phyloP scores from a whole-genome alignment of 148 eudicot species.

The Agrostemma githago region DNA sequence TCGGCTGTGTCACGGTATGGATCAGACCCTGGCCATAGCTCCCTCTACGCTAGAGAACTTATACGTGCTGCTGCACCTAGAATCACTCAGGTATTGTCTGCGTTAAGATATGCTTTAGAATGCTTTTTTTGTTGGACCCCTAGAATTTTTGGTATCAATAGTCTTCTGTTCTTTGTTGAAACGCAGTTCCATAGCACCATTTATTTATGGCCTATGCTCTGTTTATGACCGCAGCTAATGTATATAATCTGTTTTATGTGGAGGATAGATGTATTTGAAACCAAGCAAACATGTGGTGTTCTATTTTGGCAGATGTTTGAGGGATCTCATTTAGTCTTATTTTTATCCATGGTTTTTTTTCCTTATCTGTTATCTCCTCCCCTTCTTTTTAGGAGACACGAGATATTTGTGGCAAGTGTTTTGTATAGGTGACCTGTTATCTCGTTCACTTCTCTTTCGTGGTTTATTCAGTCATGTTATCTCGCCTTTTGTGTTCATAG shows the following conservation, averaged over 20 bases:
- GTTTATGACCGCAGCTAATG: background rate
- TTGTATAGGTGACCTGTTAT: background rate
- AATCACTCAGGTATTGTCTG: conserved; percentile 61
- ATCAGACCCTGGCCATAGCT: conserved; percentile 46
- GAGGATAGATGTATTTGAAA: background rate
- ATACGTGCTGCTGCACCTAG: conserved; percentile 54
- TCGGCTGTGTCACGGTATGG: conserved; percentile 52
- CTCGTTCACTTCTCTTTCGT: too few relatives aligned
- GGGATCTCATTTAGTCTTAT: background rate
- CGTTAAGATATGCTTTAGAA: background rate
- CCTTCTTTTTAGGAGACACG: background rate
- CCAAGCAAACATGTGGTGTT: background rate
- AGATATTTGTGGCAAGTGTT: conserved; percentile 1
- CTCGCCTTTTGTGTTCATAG: too few relatives aligned
- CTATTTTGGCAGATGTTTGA: background rate
- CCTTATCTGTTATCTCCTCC: background rate
- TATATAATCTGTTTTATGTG: background rate
- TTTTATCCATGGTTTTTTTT: background rate
- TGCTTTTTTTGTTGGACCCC: background rate
- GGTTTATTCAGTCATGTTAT: too few relatives aligned
- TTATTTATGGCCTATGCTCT: background rate
- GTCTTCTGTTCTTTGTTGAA: background rate
- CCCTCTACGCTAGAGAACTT: conserved; percentile 49
- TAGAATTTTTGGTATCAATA: background rate
- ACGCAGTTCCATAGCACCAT: background rate